Evolutionary conservation across 805 yeast genomes (phyloP), one percentile per base, ranked within the genome.

Genomic region (Saccharomycopsis malanga): DNA sequence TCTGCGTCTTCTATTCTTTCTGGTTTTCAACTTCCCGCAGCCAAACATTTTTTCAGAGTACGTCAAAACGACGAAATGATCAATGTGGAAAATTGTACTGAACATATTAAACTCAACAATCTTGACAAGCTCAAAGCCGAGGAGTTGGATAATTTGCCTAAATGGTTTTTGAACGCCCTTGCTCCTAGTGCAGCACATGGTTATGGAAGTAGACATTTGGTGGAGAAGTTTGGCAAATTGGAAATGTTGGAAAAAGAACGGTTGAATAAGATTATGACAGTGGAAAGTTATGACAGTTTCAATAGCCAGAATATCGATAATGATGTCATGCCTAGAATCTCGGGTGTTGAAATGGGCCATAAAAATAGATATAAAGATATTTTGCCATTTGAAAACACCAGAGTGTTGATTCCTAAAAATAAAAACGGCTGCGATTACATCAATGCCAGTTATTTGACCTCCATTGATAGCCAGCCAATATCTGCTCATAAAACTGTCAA

Each of bases 291-390:
- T 30, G 43, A 40, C 18, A 32, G 22, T 22, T 29, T 25, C 18
- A 12, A 7, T 7, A 32, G 15, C 15, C 18, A 18, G n/a, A 29
- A 24, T 9, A 12, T 4, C 20, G 24, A 56, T 23, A 51, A 46
- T 27, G 58, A 55, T 44, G 35, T 10, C 18, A 66, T 60, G 3
- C 59, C 65, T 2, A 60, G 69, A 24, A 73, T 85, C 30, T 77
- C 83, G 4, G 96, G 96, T 4, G 79, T 88, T 36, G 95, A 87
- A 62, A 71, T 79, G 37, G 91, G 94, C 22, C 63, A 73, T 45
- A 88, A 88, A 58, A 87, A 89, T 62, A 67, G 98, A 50, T 89
- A 89, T 68, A 83, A 85, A 57, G 95, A 89, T 61, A 85, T 89
- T 37, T 82, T 84, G 58, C 88, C 95, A 3, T 89, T 77, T 63